phyloP scores from a whole-genome alignment of 169 alveolate genomes.

The Plasmodium malariae region DNA sequence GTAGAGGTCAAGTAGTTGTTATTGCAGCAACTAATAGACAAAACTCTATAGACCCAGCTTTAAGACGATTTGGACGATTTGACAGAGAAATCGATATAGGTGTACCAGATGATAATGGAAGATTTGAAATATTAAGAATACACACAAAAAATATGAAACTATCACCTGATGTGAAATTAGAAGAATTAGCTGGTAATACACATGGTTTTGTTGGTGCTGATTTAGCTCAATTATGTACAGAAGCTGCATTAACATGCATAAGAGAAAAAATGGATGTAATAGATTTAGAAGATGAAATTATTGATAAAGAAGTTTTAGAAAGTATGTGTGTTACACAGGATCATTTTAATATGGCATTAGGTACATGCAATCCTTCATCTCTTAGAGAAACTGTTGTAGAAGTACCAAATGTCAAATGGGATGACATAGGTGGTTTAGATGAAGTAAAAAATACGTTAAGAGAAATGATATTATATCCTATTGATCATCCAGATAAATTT shows the following conservation, averaged over 20 bases:
- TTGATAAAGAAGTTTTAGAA: conserved; percentile 98
- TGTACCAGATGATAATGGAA: conserved; percentile 99
- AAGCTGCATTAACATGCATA: conserved; percentile 98
- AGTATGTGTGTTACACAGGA: conserved; percentile 99
- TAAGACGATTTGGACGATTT: conserved; percentile 99
- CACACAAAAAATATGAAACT: conserved; percentile 99
- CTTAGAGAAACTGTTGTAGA: conserved; percentile 98
- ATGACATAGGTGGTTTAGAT: conserved; percentile 99
- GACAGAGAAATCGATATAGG: conserved; percentile 99
- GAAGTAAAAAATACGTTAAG: conserved; percentile 95
- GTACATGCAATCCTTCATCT: conserved; percentile 97
- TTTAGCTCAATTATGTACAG: conserved; percentile 97
- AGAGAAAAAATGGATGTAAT: conserved; percentile 99
- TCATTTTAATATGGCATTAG: conserved; percentile 97
- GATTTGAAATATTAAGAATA: conserved; percentile 98
- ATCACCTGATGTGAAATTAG: conserved; percentile 98
- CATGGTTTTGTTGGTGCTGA: conserved; percentile 99
- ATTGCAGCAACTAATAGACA: conserved; percentile 99
- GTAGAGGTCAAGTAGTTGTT: conserved; percentile 99
- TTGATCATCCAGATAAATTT: conserved; percentile 98
- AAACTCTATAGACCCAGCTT: conserved; percentile 98
- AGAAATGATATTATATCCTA: conserved; percentile 97
- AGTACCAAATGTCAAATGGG: conserved; percentile 99
- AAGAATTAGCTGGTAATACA: conserved; percentile 98
- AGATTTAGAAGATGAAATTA: conserved; percentile 98